These are phyloP conservation scores for Excoecaria cochinchinensis DNA, from an alignment of 345 rosid species.

Conservation along the genomic window DNA sequence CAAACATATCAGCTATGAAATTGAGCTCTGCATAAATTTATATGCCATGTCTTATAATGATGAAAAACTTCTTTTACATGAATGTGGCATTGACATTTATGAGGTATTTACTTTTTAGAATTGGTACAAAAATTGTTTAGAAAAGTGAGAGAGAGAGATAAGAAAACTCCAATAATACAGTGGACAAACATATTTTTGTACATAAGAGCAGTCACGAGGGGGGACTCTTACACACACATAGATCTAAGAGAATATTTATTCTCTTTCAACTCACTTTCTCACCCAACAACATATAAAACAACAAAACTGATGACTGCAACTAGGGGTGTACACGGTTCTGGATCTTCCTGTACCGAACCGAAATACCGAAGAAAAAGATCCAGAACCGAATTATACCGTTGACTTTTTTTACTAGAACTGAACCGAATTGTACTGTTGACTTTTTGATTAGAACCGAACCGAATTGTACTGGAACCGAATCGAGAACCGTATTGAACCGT, in stretches of 20 bases:
- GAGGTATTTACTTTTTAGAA: neutral
- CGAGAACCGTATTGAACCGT: too few species aligned
- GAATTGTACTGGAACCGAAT: too few species aligned
- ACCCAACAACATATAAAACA: slow-evolving; percentile 51
- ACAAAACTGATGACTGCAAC: slow-evolving; percentile 42
- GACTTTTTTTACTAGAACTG: too few species aligned
- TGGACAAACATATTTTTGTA: slow-evolving; percentile 15
- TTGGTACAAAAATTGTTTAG: slow-evolving; percentile 12
- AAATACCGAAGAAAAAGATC: too few species aligned
- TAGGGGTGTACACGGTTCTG: too few species aligned
- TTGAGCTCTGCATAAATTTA: neutral
- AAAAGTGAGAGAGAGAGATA: slow-evolving; percentile 18
- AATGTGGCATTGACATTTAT: slow-evolving; percentile 2
- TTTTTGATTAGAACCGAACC: too few species aligned
- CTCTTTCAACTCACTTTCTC: slow-evolving; percentile 14
- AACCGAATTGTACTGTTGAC: too few species aligned
- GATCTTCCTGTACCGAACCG: too few species aligned
- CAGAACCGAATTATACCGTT: too few species aligned
- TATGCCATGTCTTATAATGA: neutral
- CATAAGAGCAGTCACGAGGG: slow-evolving; percentile 43
- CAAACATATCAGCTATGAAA: too few species aligned
- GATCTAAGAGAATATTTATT: slow-evolving; percentile 45
- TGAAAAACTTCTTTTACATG: neutral
- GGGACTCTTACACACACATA: slow-evolving; percentile 19
- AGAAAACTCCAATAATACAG: slow-evolving; percentile 33